phyloP scores from a whole-genome alignment of 352 stramenopile species.

The Globisporangium iwayamae region DNA sequence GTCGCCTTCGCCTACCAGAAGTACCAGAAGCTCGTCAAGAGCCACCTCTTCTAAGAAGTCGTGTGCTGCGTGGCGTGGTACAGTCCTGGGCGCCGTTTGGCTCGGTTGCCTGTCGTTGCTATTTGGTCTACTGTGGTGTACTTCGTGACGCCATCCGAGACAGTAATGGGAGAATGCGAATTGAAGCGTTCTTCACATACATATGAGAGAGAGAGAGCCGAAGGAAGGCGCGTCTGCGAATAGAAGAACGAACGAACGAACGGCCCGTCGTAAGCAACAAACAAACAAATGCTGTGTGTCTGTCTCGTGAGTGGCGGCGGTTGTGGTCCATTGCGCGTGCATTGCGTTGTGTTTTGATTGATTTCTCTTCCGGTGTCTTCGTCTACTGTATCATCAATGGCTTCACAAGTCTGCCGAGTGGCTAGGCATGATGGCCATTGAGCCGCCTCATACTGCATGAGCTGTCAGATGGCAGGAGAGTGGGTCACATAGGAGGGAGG shows the following conservation, averaged over 20 bases:
- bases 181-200: not conserved
- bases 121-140: not conserved
- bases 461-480: not conserved
- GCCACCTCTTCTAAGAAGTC: slow-evolving; percentile 55
- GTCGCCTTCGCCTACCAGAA: slow-evolving; percentile 78
- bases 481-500: not conserved
- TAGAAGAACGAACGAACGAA: slow-evolving; percentile 3
- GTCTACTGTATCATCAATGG: not conserved
- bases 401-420: too few species aligned
- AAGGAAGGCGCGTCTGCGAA: not conserved
- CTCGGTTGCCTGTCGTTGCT: not conserved
- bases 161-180: not conserved
- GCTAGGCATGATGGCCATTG: not conserved
- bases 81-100: not conserved
- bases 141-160: not conserved
- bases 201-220: not conserved
- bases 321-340: not conserved
- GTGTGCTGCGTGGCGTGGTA: not conserved
- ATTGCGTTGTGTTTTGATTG: not conserved
- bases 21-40: slow-evolving; percentile 86
- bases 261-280: not conserved
- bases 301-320: not conserved
- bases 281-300: slow-evolving; percentile 8
- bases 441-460: not conserved
- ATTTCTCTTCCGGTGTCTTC: not conserved